These are phyloP conservation scores for Venturia carpophila DNA, from an alignment of 2,329 filamentous ascomycete genomes.

Conservation along the genomic window DNA sequence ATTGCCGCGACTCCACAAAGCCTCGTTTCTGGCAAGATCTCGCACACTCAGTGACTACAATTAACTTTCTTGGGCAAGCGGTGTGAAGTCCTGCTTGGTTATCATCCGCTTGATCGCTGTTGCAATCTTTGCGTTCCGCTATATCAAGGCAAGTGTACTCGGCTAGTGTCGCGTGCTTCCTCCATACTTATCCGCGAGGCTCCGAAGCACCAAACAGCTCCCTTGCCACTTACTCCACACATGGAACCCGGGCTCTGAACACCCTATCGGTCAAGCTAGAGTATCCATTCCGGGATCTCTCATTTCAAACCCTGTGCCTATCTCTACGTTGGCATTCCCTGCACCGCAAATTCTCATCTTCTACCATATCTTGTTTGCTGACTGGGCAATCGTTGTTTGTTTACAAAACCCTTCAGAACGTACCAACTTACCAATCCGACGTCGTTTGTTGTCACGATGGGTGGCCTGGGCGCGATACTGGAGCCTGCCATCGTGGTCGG, in stretches of 20 bases:
- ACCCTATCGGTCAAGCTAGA: not conserved
- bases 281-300: not conserved
- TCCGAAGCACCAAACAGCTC: slow-evolving; percentile 5
- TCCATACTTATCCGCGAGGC: not conserved
- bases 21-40: not conserved
- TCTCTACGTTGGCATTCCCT: not conserved
- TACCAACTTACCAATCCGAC: not conserved
- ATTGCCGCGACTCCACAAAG: not conserved
- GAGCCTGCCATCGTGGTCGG: slow-evolving; percentile 55
- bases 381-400: not conserved
- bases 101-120: not conserved
- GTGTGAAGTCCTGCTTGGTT: not conserved
- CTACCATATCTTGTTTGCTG: not conserved
- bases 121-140: not conserved
- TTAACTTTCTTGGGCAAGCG: not conserved
- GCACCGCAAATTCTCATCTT: not conserved
- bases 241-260: not conserved
- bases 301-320: not conserved
- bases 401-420: not conserved
- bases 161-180: slow-evolving; percentile 1
- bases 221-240: not conserved
- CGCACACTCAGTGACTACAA: not conserved
- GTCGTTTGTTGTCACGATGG: slow-evolving; percentile 34
- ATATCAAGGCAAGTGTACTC: not conserved
- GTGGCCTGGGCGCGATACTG: slow-evolving; percentile 45